These are phyloP conservation scores for Paraphaeosphaeria minitans DNA, from an alignment of 2,329 filamentous ascomycete species.

Conservation along the genomic window DNA sequence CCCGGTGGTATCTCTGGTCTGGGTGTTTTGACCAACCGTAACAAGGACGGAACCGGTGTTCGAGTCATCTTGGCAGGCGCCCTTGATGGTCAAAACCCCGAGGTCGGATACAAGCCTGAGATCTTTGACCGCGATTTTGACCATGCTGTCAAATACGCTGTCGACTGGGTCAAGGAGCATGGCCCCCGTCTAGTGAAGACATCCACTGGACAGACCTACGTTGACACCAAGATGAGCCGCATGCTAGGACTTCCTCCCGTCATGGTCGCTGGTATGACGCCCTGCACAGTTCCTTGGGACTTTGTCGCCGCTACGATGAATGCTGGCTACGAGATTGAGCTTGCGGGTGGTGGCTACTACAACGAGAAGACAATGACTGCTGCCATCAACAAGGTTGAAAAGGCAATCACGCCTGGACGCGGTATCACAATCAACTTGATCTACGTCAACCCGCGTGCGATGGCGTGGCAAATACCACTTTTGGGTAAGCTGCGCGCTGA, in stretches of 20 bases:
- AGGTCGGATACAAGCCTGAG: conserved; percentile 97
- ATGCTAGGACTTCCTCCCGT: conserved; percentile 54
- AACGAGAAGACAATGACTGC: conserved; percentile 50
- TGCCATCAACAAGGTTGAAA: conserved; percentile 54
- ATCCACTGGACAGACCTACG: conserved; percentile 84
- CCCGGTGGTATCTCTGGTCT: conserved; percentile 96
- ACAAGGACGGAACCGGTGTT: conserved; percentile 98
- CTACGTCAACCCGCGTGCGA: conserved; percentile 59
- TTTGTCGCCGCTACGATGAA: conserved; percentile 61
- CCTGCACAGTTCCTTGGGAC: conserved; percentile 54
- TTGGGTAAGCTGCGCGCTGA: conserved; percentile 54
- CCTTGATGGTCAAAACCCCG: conserved; percentile 86
- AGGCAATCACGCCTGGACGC: conserved; percentile 53
- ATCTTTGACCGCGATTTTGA: conserved; percentile 96
- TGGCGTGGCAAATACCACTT: conserved; percentile 60
- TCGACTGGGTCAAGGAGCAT: conserved; percentile 97
- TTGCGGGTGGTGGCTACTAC: conserved; percentile 59
- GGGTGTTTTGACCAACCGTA: conserved; percentile 93
- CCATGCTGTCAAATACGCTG: conserved; percentile 90
- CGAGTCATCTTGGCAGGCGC: conserved; percentile 93
- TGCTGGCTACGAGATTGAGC: conserved; percentile 56
- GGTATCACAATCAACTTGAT: conserved; percentile 61
- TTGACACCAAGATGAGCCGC: conserved; percentile 78
- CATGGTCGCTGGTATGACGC: conserved; percentile 57
- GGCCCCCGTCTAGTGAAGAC: conserved; percentile 91